Evolutionary conservation across 2,329 filamentous ascomycete genomes (phyloP).

Genomic region (Beauveria sp.): DNA sequence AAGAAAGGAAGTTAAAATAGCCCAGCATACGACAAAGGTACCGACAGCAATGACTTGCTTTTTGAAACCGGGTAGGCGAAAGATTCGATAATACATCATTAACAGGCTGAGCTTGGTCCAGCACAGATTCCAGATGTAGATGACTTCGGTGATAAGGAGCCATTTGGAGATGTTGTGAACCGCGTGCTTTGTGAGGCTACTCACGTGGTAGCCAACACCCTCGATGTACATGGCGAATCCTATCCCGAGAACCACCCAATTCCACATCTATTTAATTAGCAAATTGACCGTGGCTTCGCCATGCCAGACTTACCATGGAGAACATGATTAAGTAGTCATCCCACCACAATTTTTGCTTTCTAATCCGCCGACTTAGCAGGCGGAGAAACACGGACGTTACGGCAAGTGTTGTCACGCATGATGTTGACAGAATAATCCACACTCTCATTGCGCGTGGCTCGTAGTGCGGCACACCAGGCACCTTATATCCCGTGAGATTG

Average conservation of each 20-base stretch:
- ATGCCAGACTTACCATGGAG: conserved; percentile 31
- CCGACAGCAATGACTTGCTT: conserved; percentile 33
- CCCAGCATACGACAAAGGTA: conserved; percentile 38
- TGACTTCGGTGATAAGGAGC: conserved; percentile 38
- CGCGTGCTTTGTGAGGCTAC: conserved; percentile 25
- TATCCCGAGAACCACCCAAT: conserved; percentile 36
- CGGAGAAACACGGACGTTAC: conserved; percentile 31
- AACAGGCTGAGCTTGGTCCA: conserved; percentile 44
- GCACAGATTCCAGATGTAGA: conserved; percentile 40
- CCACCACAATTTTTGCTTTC: conserved; percentile 39
- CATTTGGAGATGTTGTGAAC: conserved; percentile 39
- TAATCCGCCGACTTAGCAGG: conserved; percentile 33
- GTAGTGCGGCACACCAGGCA: conserved; percentile 9
- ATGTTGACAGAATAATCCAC: conserved; percentile 7
- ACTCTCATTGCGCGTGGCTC: conserved; percentile 4
- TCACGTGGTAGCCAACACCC: conserved; percentile 41
- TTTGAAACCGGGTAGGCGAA: conserved; percentile 36
- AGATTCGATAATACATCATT: conserved; percentile 47
- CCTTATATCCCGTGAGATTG: conserved; percentile 4
- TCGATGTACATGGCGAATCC: conserved; percentile 38
- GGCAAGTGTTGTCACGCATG: conserved; percentile 32
- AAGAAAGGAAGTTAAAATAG: conserved; percentile 38
- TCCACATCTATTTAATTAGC: conserved; percentile 26
- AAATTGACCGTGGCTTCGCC: background rate
- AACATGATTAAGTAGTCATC: conserved; percentile 43